Percentiles rank a stretch among this genome's conserved stretches.
phyloP scores from a whole-genome alignment of 805 yeast species.

The Kazachstania psychrophila region DNA sequence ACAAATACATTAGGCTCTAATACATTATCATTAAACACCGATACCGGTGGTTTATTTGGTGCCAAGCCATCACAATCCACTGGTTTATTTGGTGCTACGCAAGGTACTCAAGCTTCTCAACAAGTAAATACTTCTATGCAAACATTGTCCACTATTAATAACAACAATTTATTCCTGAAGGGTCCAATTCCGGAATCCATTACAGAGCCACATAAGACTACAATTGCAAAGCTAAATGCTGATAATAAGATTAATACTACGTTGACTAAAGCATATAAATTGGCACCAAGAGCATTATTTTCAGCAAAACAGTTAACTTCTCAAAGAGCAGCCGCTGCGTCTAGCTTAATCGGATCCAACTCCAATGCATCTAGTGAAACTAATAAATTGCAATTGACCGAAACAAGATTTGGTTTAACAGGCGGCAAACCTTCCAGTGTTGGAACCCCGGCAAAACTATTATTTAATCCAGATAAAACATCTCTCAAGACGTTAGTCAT shows the following conservation, averaged over 20 bases:
- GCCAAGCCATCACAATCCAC: conserved; percentile 13
- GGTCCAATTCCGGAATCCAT: conserved; percentile 20
- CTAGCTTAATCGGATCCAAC: not conserved
- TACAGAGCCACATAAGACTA: conserved; percentile 35
- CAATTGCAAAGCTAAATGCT: conserved; percentile 38
- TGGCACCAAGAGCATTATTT: conserved; percentile 56
- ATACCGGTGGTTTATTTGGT: conserved; percentile 29
- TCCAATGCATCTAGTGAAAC: not conserved
- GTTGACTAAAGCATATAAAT: conserved; percentile 48
- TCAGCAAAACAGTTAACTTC: conserved; percentile 10
- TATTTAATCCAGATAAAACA: conserved; percentile 24
- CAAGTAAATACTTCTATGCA: not conserved
- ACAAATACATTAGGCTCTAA: conserved; percentile 13
- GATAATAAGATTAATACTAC: conserved; percentile 48
- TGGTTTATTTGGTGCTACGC: conserved; percentile 35
- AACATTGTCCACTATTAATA: not conserved
- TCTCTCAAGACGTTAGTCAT: conserved; percentile 25
- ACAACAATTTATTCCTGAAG: conserved; percentile 1
- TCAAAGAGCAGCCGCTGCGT: not conserved
- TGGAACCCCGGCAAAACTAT: conserved; percentile 11
- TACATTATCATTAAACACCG: conserved; percentile 3
- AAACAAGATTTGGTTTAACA: not conserved
- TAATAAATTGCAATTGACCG: not conserved
- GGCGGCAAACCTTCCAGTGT: not conserved
- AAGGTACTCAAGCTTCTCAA: not conserved